Base-by-base conservation (phyloP, 1,284 basidiomycete genomes). In the Kwoniella shivajii region DNA sequence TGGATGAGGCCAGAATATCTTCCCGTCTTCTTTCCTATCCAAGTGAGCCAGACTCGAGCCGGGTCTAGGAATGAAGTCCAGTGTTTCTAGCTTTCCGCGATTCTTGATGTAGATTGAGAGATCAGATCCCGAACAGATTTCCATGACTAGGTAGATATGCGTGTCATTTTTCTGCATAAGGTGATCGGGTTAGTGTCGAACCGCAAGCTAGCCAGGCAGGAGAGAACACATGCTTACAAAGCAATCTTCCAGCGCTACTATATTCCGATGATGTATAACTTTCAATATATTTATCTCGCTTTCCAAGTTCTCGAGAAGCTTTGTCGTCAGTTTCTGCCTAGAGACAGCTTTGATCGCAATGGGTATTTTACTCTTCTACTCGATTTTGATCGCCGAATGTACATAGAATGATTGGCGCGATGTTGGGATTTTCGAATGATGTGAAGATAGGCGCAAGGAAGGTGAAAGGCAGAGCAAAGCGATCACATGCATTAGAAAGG, bases 261-360 rank as follows among this genome's bases (percentile, higher is more conserved):
- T 90, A 80, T 98, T 93, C 51, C 88, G 84, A 76, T 99, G 92
- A 18, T 88, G 89, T 56, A 98, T 85, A 3, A 88, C 87, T 81
- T 97, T 98, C 69, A 99, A 85, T 65, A 99, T 98, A 64, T 91
- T 88, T 64, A 99, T 98, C 82, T 99, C 95, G 68, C 88, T 92
- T 76, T 97, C 92, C 29, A 99, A 85, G 73, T 98, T 99, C 78
- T 98, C 94, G 57, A 97, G 86, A 22, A 98, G 85, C 80, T 98
- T 99, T 24, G 88, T 82, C 24, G 88, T 93, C 31, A 99, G 85
- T 67, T 89, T 92, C 68, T 88, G 86, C 50, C 89, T 86, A 58
- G 88, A 89, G 58, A 99, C 92, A 4, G 92, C 90, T 83, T 99
- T 99, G 81, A 99, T 89, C 5, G 95, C 96, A 37, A 98, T 90